Percentiles rank a stretch among this genome's conserved stretches.
These are phyloP conservation scores for Colletotrichum tamarilloi DNA, from an alignment of 2,329 filamentous ascomycete genomes.

Conservation along the genomic window DNA sequence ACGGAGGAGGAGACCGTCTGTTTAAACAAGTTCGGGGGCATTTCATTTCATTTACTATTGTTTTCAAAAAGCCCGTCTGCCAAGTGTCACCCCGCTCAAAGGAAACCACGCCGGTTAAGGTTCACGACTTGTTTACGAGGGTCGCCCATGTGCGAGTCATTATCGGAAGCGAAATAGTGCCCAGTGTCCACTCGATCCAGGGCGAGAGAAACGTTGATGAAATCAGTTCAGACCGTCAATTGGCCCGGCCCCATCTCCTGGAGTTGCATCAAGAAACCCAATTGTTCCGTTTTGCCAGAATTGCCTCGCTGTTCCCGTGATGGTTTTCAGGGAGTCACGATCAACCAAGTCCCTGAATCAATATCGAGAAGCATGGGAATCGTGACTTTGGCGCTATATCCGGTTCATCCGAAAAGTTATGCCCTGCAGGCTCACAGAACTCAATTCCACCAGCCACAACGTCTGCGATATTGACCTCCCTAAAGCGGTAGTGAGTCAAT, in stretches of 20 bases:
- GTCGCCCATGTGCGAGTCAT: neutral
- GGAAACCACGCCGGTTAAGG: neutral
- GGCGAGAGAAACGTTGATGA: constrained; percentile 1
- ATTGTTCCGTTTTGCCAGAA: neutral
- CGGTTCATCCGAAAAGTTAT: constrained; percentile 25
- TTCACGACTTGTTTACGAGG: neutral
- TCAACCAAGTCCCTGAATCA: neutral
- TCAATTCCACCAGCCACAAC: neutral
- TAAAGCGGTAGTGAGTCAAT: neutral
- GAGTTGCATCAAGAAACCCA: constrained; percentile 1
- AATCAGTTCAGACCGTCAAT: neutral
- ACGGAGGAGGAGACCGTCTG: neutral
- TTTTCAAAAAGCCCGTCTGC: neutral
- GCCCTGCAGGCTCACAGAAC: neutral
- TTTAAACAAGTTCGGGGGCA: neutral
- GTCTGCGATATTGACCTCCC: neutral
- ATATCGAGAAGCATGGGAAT: neutral
- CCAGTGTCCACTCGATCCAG: neutral
- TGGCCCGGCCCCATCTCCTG: neutral
- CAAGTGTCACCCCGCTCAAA: neutral
- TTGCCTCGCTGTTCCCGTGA: neutral
- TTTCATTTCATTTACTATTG: neutral
- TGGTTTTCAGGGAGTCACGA: neutral
- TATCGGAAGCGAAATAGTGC: neutral
- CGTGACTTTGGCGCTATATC: neutral